Conservation (phyloP, 1,284 basidiomycete genomes). For the Grifola frondosa region DNA sequence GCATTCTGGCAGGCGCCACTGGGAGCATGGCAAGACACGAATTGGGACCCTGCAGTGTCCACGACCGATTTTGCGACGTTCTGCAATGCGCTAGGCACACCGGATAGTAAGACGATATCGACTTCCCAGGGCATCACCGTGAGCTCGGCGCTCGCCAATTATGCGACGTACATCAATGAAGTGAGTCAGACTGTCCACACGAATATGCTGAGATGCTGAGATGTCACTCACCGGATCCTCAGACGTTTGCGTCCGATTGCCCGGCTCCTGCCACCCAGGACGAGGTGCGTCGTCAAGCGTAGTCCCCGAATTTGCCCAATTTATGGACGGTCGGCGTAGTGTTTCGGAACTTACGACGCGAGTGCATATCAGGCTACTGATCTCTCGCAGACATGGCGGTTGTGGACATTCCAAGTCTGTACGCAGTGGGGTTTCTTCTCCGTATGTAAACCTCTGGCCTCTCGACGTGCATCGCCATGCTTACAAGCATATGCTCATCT, state of each 20-base stretch:
- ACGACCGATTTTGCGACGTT: constrained; percentile 69
- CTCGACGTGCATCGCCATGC: background rate
- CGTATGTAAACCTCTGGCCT: constrained; percentile 42
- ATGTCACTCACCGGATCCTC: constrained; percentile 33
- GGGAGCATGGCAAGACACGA: constrained; percentile 57
- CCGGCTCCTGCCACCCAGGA: constrained; percentile 50
- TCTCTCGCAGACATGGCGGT: constrained; percentile 76
- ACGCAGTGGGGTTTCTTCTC: constrained; percentile 94
- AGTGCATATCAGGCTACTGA: constrained; percentile 60
- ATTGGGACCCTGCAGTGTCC: constrained; percentile 76
- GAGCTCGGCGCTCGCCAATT: constrained; percentile 67
- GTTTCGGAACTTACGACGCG: constrained; percentile 83
- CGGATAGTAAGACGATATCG: constrained; percentile 35
- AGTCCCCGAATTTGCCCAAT: no score
- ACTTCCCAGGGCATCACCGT: constrained; percentile 48
- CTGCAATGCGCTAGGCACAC: constrained; percentile 59
- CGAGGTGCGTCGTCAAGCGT: constrained; percentile 52
- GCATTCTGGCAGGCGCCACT: constrained; percentile 38
- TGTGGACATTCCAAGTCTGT: constrained; percentile 92
- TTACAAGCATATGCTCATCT: constrained; percentile 17
- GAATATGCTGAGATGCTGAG: constrained; percentile 32
- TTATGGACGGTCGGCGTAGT: constrained; percentile 43
- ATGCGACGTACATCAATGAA: constrained; percentile 74
- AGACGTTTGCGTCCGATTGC: constrained; percentile 65
- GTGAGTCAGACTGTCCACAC: constrained; percentile 34